Conservation (phyloP, 208 protist species). For the Leptomonas seymouri region DNA sequence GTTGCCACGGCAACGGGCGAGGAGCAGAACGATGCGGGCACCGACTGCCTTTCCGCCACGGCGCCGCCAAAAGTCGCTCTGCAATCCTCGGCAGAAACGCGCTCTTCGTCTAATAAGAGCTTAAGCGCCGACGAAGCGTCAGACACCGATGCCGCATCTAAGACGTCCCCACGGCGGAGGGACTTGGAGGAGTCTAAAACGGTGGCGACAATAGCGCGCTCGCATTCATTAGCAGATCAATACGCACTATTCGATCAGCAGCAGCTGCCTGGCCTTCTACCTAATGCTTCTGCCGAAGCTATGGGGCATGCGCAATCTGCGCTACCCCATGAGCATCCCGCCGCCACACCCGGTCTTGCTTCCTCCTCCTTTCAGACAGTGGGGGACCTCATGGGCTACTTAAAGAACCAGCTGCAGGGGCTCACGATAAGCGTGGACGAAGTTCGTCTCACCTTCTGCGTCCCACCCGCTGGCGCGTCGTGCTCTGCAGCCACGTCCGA, state of each 20-base stretch:
- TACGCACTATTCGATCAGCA: conserved; percentile 1
- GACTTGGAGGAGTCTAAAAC: not conserved
- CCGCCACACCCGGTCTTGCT: not conserved
- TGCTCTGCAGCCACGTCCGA: not conserved
- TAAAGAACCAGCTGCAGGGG: conserved; percentile 41
- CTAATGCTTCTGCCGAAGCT: not conserved
- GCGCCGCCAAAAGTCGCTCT: too few relatives aligned
- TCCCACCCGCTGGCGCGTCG: conserved; percentile 14
- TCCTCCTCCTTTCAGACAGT: conserved; percentile 32
- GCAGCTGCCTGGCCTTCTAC: not conserved
- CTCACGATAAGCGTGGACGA: conserved; percentile 30
- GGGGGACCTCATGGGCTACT: conserved; percentile 36
- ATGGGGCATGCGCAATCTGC: not conserved
- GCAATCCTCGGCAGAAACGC: too few relatives aligned
- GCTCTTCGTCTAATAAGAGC: too few relatives aligned
- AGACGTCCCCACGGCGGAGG: not conserved
- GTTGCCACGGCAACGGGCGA: not conserved
- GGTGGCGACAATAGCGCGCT: conserved; percentile 19
- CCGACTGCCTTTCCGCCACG: too few relatives aligned
- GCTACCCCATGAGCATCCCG: not conserved
- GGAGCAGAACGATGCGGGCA: not conserved
- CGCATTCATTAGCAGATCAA: conserved; percentile 34
- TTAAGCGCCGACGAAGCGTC: not conserved
- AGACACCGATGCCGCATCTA: not conserved
- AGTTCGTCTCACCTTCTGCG: conserved; percentile 36